phyloP scores from a whole-genome alignment of 371 early-diverging fungal species.

The Phascolomyces articulosus region DNA sequence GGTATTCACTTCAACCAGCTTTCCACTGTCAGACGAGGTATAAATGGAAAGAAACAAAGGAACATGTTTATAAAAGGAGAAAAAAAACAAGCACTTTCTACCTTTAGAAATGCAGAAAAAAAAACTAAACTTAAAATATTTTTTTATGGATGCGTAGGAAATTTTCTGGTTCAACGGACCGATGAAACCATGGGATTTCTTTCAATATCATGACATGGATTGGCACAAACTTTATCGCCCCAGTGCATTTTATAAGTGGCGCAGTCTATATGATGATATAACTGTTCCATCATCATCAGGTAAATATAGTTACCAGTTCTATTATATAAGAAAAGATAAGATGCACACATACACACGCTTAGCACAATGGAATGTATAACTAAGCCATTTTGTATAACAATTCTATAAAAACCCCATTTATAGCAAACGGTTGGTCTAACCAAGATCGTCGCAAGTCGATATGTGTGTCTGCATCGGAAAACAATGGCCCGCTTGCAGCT shows the following conservation, averaged over 20 bases:
- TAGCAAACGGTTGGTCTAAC: conserved; percentile 22
- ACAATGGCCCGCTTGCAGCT: neutral
- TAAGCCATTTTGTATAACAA: neutral
- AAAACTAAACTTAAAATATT: neutral
- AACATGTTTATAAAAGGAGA: no score
- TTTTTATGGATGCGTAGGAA: conserved; percentile 10
- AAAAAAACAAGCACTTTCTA: neutral
- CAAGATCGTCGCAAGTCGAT: conserved; percentile 19
- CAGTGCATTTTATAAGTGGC: conserved; percentile 36
- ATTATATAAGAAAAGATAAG: no score
- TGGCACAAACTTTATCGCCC: conserved; percentile 34
- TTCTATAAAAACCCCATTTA: neutral
- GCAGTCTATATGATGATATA: conserved; percentile 20
- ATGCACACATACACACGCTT: no score
- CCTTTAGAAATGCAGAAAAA: conserved; percentile 2
- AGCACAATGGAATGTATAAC: no score
- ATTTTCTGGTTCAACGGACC: conserved; percentile 20
- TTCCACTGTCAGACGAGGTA: neutral
- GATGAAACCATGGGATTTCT: conserved; percentile 42
- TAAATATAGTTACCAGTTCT: conserved; percentile 4
- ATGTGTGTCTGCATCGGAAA: conserved; percentile 16
- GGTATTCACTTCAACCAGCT: neutral
- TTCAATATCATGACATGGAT: conserved; percentile 25
- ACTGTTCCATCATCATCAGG: conserved; percentile 1
- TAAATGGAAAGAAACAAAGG: no score